Percentiles rank a stretch among this genome's conserved stretches.
Conservation (phyloP, 1,139 yeast species). For the Lodderomyces orthopsilosis region DNA sequence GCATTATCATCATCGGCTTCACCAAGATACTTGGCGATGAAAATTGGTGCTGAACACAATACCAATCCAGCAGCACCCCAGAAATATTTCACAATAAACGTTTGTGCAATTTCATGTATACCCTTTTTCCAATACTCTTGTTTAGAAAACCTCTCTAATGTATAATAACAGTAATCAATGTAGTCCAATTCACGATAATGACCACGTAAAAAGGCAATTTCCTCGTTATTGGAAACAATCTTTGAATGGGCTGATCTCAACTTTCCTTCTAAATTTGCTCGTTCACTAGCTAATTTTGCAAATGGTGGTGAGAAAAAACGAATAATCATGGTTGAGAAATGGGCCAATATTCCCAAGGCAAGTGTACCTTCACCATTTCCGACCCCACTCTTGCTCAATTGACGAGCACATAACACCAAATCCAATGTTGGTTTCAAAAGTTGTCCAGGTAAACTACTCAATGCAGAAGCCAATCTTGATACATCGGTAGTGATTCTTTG, state of each 20-base stretch:
- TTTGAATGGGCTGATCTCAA: conserved; percentile 81
- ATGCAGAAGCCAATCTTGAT: conserved; percentile 66
- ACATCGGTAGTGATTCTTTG: conserved; percentile 82
- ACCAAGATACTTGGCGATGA: conserved; percentile 59
- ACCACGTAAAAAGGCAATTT: conserved; percentile 82
- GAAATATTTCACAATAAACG: conserved; percentile 82
- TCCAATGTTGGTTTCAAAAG: conserved; percentile 82
- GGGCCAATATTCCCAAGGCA: conserved; percentile 76
- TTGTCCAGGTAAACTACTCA: conserved; percentile 82
- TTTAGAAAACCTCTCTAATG: conserved; percentile 74
- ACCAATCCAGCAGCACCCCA: conserved; percentile 96
- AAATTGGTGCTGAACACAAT: conserved; percentile 86
- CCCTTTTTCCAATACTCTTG: conserved; percentile 77
- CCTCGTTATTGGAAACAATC: conserved; percentile 76
- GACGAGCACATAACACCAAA: conserved; percentile 77
- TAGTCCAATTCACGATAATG: conserved; percentile 76
- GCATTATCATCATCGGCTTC: conserved; percentile 49
- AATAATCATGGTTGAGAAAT: conserved; percentile 71
- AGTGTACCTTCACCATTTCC: conserved; percentile 84
- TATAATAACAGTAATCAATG: conserved; percentile 78
- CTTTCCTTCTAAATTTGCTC: conserved; percentile 82
- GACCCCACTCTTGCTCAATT: conserved; percentile 71
- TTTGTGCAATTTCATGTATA: conserved; percentile 72
- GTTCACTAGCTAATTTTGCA: conserved; percentile 74
- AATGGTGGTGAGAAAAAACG: conserved; percentile 86